These are phyloP conservation scores for Cadophora luteo-olivacea DNA, from an alignment of 2,329 filamentous ascomycete genomes.

Conservation along the genomic window DNA sequence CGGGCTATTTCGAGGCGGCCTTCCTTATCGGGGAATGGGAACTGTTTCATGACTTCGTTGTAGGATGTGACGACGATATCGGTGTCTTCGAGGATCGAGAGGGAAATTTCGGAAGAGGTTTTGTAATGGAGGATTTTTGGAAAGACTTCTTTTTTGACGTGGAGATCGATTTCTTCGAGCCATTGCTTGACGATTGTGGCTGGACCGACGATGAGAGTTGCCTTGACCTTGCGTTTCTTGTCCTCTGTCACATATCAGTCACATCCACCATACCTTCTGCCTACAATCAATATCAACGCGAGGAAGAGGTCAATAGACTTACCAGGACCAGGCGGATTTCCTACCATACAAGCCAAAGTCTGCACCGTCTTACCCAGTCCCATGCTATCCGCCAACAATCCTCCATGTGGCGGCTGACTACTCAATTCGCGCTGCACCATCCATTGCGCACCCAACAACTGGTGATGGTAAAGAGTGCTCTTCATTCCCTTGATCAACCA, in stretches of 20 bases:
- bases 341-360: slow-evolving; percentile 46
- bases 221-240: slow-evolving; percentile 27
- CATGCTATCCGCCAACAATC: slow-evolving; percentile 67
- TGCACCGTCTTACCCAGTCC: slow-evolving; percentile 70
- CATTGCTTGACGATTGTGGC: slow-evolving; percentile 42
- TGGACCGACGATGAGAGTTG: slow-evolving; percentile 43
- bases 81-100: slow-evolving; percentile 28
- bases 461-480: slow-evolving; percentile 53
- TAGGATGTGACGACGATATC: slow-evolving; percentile 43
- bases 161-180: slow-evolving; percentile 39
- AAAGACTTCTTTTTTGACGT: slow-evolving; percentile 31
- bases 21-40: slow-evolving; percentile 92
- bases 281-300: neutral
- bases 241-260: slow-evolving; percentile 44
- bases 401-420: slow-evolving; percentile 51
- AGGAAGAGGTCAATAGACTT: neutral
- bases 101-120: slow-evolving; percentile 14
- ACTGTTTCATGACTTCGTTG: slow-evolving; percentile 56
- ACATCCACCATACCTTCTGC: neutral
- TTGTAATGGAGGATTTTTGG: slow-evolving; percentile 39
- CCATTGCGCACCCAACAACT: slow-evolving; percentile 58
- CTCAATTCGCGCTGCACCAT: slow-evolving; percentile 59
- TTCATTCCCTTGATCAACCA: slow-evolving; percentile 57
- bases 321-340: slow-evolving; percentile 46
- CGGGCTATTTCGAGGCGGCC: slow-evolving; percentile 81